Evolutionary conservation across 2,329 filamentous ascomycete species (phyloP).

Genomic region (Pseudogymnoascus sp.): DNA sequence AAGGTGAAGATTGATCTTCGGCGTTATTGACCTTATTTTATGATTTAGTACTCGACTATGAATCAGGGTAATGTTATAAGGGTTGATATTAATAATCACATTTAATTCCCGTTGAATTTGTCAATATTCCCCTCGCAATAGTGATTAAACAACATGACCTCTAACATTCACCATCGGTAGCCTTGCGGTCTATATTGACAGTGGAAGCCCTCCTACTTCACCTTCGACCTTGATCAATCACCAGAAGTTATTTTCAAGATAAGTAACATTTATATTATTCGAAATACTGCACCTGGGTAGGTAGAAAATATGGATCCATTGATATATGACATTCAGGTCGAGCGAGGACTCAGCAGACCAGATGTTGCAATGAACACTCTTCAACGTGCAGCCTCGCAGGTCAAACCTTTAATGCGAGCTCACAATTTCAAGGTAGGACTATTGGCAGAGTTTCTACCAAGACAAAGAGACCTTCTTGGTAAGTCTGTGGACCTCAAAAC

Average conservation of each 20-base stretch:
- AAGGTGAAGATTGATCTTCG: neutral
- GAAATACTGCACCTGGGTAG: neutral
- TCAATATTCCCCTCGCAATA: neutral
- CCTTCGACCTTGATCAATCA: neutral
- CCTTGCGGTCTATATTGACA: neutral
- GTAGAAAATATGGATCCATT: neutral
- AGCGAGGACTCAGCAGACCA: neutral
- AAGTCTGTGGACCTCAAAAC: conserved; percentile 15
- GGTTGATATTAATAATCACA: neutral
- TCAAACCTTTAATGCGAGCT: conserved; percentile 92
- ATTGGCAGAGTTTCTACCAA: conserved; percentile 78
- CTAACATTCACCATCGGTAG: neutral
- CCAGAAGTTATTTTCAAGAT: neutral
- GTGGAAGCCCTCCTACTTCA: neutral
- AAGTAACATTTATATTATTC: neutral
- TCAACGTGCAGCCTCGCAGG: conserved; percentile 74
- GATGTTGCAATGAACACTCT: conserved; percentile 40
- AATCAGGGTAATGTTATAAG: neutral
- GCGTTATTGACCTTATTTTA: neutral
- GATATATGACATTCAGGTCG: conserved; percentile 1
- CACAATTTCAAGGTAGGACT: conserved; percentile 71
- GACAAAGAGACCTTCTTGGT: conserved; percentile 65
- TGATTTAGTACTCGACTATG: neutral
- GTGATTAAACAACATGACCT: neutral
- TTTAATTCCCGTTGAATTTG: neutral